Percentiles rank a stretch among this genome's conserved stretches.
These are phyloP conservation scores for Saururus chinensis DNA, from an alignment of 164 flowering plant species.

Conservation along the genomic window DNA sequence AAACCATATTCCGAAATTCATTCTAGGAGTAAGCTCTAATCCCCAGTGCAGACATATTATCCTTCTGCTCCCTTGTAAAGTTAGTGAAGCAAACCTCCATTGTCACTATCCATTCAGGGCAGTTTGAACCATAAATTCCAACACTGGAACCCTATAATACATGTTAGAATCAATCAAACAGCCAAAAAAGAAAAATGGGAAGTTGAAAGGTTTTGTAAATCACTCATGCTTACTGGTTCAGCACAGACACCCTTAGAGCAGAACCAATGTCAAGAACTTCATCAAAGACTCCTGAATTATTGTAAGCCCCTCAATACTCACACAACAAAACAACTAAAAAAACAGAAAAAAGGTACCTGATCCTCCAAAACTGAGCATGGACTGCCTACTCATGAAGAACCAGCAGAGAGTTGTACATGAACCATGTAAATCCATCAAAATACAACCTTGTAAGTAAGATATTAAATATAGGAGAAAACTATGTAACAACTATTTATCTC, in stretches of 20 bases:
- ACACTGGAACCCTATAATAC: constrained; percentile 50
- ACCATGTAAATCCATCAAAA: too few relatives aligned
- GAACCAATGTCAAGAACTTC: constrained; percentile 70
- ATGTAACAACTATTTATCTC: too few relatives aligned
- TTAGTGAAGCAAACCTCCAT: constrained; percentile 94
- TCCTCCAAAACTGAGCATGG: too few relatives aligned
- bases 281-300: constrained; percentile 62
- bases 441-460: too few relatives aligned
- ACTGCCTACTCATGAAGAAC: too few relatives aligned
- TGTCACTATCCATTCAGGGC: constrained; percentile 90
- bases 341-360: too few relatives aligned
- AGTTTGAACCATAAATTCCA: constrained; percentile 89
- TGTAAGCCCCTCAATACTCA: too few relatives aligned
- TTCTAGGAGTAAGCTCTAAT: constrained; percentile 61
- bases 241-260: constrained; percentile 67
- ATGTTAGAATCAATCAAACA: background rate
- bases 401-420: too few relatives aligned
- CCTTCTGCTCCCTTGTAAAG: constrained; percentile 43
- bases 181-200: background rate
- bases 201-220: background rate
- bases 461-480: too few relatives aligned
- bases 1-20: constrained; percentile 66
- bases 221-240: constrained; percentile 53
- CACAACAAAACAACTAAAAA: too few relatives aligned
- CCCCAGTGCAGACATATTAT: constrained; percentile 25